Percentiles rank a stretch among this genome's conserved stretches.
Evolutionary conservation across 768 basidiomycete genomes (phyloP).

Genomic region (Auricularia cornea): DNA sequence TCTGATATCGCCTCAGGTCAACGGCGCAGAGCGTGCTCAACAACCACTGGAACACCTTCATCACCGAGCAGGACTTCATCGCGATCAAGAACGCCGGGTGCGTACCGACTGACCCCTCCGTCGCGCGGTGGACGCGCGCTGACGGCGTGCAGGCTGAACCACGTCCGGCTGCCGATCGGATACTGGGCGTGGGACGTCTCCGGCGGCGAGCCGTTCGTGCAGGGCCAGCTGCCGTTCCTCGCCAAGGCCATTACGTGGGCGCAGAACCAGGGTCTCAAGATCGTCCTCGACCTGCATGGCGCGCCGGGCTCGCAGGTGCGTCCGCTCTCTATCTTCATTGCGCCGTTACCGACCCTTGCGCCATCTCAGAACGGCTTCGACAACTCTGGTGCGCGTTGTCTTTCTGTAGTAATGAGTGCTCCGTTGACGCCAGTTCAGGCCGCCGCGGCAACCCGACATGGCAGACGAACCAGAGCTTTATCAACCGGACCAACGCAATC

Average conservation of each 20-base stretch:
- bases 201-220: constrained; percentile 68
- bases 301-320: constrained; percentile 83
- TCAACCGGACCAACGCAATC: constrained; percentile 57
- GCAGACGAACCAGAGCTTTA: constrained; percentile 58
- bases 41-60: constrained; percentile 58
- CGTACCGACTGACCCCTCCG: constrained; percentile 12
- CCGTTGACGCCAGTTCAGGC: constrained; percentile 26
- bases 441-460: constrained; percentile 56
- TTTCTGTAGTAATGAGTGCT: no score
- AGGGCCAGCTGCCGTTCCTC: constrained; percentile 68
- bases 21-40: constrained; percentile 45
- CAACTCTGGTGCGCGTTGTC: constrained; percentile 39
- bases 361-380: constrained; percentile 47
- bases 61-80: constrained; percentile 72
- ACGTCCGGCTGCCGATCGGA: constrained; percentile 78
- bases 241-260: constrained; percentile 66
- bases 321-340: constrained; percentile 27
- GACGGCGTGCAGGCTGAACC: constrained; percentile 52
- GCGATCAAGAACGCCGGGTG: constrained; percentile 71
- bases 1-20: no score
- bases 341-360: constrained; percentile 5
- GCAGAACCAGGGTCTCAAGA: constrained; percentile 56
- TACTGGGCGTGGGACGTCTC: constrained; percentile 86
- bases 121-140: constrained; percentile 8
- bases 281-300: constrained; percentile 40